These are phyloP conservation scores for Nicotiana otophora DNA, from an alignment of 257 asterid species.

Conservation along the genomic window DNA sequence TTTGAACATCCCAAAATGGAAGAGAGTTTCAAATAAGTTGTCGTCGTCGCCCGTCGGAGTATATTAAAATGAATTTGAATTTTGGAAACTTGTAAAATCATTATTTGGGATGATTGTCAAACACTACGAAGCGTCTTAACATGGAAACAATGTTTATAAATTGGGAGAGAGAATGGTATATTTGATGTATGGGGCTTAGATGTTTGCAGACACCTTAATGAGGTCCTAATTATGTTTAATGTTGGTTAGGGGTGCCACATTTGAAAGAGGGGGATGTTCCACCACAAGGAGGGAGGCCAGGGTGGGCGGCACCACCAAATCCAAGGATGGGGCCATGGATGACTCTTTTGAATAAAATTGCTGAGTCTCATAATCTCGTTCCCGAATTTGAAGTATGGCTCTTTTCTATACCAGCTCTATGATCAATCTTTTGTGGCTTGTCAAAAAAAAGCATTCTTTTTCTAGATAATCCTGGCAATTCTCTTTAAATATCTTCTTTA, in stretches of 20 bases:
- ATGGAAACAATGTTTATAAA: not conserved
- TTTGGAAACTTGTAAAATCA: not conserved
- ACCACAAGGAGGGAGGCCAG: constrained; percentile 85
- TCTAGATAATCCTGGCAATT: not conserved
- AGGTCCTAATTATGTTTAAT: not conserved
- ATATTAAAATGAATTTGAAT: not conserved
- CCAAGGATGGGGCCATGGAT: constrained; percentile 90
- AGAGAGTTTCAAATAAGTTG: not conserved
- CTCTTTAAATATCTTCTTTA: not conserved
- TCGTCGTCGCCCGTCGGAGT: not conserved
- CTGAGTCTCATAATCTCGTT: constrained; percentile 62
- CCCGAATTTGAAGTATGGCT: constrained; percentile 84
- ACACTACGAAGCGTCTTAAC: not conserved
- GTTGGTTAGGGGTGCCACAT: constrained; percentile 76
- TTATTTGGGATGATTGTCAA: not conserved
- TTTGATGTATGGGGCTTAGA: not conserved
- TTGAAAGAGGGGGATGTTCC: constrained; percentile 74
- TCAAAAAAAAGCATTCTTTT: not conserved
- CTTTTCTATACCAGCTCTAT: not conserved
- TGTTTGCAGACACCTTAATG: not conserved
- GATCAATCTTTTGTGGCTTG: not conserved
- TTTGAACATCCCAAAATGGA: not conserved
- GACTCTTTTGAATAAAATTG: constrained; percentile 70
- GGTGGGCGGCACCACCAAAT: constrained; percentile 96
- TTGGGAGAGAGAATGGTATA: not conserved